Percentiles rank a stretch among this genome's conserved stretches.
These are phyloP conservation scores for Coniochaeta sp. DNA, from an alignment of 2,329 filamentous ascomycete species.

Conservation along the genomic window DNA sequence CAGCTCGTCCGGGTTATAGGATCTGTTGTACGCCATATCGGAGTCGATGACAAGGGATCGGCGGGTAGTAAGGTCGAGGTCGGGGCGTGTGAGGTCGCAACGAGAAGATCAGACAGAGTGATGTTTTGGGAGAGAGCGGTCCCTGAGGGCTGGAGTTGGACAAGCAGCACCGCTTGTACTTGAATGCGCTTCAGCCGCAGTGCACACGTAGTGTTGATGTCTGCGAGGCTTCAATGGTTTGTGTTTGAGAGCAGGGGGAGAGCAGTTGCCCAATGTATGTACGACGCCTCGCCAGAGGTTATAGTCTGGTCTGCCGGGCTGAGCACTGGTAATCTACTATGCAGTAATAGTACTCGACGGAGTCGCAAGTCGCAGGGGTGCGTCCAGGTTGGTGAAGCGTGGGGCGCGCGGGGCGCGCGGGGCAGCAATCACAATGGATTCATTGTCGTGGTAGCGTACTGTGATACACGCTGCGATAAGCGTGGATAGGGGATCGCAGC, in stretches of 20 bases:
- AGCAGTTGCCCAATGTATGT: not conserved
- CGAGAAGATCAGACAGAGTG: not conserved
- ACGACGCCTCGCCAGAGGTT: not conserved
- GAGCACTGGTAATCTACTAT: too few species aligned
- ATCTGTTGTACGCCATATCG: constrained; percentile 85
- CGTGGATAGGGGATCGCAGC: not conserved
- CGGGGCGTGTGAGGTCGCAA: not conserved
- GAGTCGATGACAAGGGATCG: not conserved
- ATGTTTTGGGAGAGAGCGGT: not conserved
- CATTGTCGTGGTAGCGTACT: too few species aligned
- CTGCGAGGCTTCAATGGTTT: not conserved
- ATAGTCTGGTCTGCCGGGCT: not conserved
- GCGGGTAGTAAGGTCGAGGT: not conserved
- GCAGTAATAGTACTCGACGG: too few species aligned
- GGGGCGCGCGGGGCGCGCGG: not conserved
- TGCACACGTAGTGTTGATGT: not conserved
- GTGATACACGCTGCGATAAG: not conserved
- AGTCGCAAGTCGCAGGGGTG: not conserved
- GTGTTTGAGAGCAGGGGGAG: not conserved
- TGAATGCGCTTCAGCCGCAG: not conserved
- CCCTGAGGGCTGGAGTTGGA: not conserved
- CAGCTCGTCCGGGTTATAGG: constrained; percentile 89
- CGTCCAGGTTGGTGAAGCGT: not conserved
- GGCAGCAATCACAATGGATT: not conserved
- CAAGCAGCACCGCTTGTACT: not conserved